A percentile compares a stretch with the other conserved stretches of the same genome.
These are phyloP conservation scores for Corylus americana DNA, from an alignment of 306 rosid genomes.

Conservation along the genomic window DNA sequence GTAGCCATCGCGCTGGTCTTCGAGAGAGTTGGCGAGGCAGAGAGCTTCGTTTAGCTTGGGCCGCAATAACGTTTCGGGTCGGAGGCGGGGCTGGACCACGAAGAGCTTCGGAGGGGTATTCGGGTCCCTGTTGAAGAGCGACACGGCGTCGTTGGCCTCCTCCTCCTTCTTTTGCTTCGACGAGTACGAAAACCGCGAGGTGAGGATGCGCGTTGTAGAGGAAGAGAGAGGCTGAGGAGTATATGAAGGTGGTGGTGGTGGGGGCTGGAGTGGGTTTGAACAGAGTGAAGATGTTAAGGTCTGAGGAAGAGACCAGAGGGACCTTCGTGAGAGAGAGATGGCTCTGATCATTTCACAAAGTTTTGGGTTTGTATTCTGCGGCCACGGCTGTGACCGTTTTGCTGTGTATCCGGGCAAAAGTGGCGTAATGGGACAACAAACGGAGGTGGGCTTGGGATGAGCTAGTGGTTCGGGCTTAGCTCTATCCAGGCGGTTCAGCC, in stretches of 20 bases:
- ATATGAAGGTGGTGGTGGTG: conserved; percentile 21
- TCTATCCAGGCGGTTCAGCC: too few relatives aligned
- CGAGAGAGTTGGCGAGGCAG: conserved; percentile 84
- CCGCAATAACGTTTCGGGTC: conserved; percentile 58
- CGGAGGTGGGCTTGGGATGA: background rate
- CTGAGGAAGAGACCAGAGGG: conserved; percentile 36
- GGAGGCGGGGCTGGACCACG: conserved; percentile 90
- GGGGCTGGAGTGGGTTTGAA: conserved; percentile 14
- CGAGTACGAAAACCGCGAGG: conserved; percentile 32
- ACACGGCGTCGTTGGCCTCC: conserved; percentile 20
- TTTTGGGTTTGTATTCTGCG: background rate
- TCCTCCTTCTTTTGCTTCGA: conserved; percentile 43
- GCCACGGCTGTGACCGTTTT: background rate
- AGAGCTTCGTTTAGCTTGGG: conserved; percentile 94
- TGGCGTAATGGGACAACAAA: background rate
- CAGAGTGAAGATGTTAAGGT: conserved; percentile 13
- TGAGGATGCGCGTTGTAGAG: conserved; percentile 26
- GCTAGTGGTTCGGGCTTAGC: background rate
- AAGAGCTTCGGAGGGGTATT: conserved; percentile 59
- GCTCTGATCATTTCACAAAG: conserved; percentile 48
- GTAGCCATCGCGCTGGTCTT: conserved; percentile 76
- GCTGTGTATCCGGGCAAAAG: background rate
- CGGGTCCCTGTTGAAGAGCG: conserved; percentile 43
- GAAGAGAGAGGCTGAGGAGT: conserved; percentile 10
- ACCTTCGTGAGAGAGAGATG: conserved; percentile 21